These are phyloP conservation scores for Dorcoceras hygrometricum DNA, from an alignment of 257 asterid genomes.

Conservation along the genomic window DNA sequence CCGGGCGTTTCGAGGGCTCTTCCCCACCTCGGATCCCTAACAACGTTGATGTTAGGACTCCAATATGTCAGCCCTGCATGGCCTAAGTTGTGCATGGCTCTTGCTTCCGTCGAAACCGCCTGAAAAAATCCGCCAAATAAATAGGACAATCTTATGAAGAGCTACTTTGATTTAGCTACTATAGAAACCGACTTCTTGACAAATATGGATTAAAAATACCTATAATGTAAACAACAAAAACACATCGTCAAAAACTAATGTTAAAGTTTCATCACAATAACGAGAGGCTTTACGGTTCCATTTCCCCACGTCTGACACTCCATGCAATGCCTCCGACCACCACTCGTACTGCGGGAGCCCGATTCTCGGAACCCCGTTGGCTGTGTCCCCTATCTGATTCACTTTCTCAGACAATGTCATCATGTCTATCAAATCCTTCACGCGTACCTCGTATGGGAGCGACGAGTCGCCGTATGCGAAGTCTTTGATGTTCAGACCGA, in stretches of 20 bases:
- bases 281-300: constrained; percentile 17
- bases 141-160: background rate
- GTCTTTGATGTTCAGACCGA: constrained; percentile 30
- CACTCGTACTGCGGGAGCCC: constrained; percentile 44
- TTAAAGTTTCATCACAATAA: too few relatives aligned
- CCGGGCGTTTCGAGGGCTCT: constrained; percentile 46
- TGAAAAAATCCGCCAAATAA: background rate
- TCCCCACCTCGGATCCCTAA: constrained; percentile 62
- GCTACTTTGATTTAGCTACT: too few relatives aligned
- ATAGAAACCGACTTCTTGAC: too few relatives aligned
- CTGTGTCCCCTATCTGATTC: constrained; percentile 36
- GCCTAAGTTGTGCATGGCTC: constrained; percentile 49
- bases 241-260: constrained; percentile 19
- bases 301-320: constrained; percentile 35
- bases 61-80: constrained; percentile 53
- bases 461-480: constrained; percentile 33
- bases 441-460: constrained; percentile 29
- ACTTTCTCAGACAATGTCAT: constrained; percentile 42
- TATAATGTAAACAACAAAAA: too few relatives aligned
- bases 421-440: constrained; percentile 39
- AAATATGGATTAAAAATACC: too few relatives aligned
- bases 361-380: constrained; percentile 33
- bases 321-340: constrained; percentile 65
- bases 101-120: constrained; percentile 52
- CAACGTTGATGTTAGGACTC: constrained; percentile 48